Percentiles rank a stretch among this genome's conserved stretches.
Evolutionary conservation across 768 basidiomycete species (phyloP).

Genomic region (Hygrophorus russula): DNA sequence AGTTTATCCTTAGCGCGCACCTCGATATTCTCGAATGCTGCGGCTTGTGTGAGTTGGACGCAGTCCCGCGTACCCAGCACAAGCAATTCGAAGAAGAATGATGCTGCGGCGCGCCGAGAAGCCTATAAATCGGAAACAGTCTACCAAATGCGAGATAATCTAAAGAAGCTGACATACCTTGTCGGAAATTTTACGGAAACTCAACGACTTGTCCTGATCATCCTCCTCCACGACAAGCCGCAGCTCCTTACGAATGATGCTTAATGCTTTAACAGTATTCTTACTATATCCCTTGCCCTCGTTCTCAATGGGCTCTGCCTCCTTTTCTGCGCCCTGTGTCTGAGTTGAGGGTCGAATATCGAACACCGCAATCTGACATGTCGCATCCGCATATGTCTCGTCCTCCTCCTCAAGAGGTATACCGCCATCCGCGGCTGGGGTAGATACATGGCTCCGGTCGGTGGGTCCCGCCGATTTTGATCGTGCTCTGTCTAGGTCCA

Average conservation of each 20-base stretch:
- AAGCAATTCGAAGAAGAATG: slow-evolving; percentile 97
- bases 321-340: slow-evolving; percentile 34
- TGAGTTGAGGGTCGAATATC: slow-evolving; percentile 51
- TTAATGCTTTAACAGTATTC: slow-evolving; percentile 80
- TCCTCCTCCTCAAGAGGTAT: slow-evolving; percentile 42
- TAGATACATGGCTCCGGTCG: slow-evolving; percentile 53
- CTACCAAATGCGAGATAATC: neutral
- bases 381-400: slow-evolving; percentile 56
- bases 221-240: slow-evolving; percentile 37
- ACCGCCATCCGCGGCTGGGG: slow-evolving; percentile 44
- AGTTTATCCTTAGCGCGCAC: slow-evolving; percentile 73
- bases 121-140: slow-evolving; percentile 35
- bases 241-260: slow-evolving; percentile 64
- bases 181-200: slow-evolving; percentile 69
- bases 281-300: slow-evolving; percentile 75
- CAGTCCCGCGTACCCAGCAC: slow-evolving; percentile 91
- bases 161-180: slow-evolving; percentile 37
- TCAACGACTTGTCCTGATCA: slow-evolving; percentile 49
- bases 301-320: slow-evolving; percentile 28
- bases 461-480: slow-evolving; percentile 43
- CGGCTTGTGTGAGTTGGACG: slow-evolving; percentile 64
- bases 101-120: slow-evolving; percentile 81
- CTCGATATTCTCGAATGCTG: slow-evolving; percentile 79
- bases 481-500: slow-evolving; percentile 23
- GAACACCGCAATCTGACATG: slow-evolving; percentile 75